Percentiles rank a stretch among this genome's conserved stretches.
Evolutionary conservation across 768 basidiomycete species (phyloP).

Genomic region (Gymnopilus dilepis): DNA sequence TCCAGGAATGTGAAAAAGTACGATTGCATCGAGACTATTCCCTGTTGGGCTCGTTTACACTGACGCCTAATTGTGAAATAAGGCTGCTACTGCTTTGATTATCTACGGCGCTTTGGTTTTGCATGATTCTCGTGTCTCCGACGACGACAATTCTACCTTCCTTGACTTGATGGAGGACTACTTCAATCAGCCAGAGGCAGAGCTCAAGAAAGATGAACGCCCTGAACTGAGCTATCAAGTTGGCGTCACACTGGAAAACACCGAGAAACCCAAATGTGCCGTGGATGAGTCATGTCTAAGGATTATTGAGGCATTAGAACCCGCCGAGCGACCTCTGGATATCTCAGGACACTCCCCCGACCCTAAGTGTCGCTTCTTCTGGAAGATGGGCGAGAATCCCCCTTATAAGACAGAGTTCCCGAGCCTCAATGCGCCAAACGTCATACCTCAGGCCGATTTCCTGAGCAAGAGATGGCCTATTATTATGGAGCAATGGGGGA

Average conservation of each 20-base stretch:
- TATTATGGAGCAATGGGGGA: conserved; percentile 87
- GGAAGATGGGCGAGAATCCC: conserved; percentile 77
- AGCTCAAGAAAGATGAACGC: conserved; percentile 76
- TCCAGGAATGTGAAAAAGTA: conserved; percentile 70
- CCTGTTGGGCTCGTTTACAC: background rate
- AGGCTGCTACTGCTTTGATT: conserved; percentile 86
- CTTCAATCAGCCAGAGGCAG: conserved; percentile 72
- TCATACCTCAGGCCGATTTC: conserved; percentile 67
- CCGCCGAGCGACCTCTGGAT: conserved; percentile 84
- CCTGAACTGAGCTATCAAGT: conserved; percentile 91
- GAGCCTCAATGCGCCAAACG: conserved; percentile 78
- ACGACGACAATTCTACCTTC: conserved; percentile 81
- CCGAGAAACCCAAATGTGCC: conserved; percentile 89
- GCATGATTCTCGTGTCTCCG: conserved; percentile 83
- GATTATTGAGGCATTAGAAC: conserved; percentile 79
- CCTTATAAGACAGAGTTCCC: conserved; percentile 84
- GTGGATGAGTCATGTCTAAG: conserved; percentile 81
- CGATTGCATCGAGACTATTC: background rate
- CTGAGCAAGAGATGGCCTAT: conserved; percentile 70
- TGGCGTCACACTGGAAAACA: conserved; percentile 95
- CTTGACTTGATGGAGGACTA: conserved; percentile 94
- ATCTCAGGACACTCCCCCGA: conserved; percentile 81
- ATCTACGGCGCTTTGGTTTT: conserved; percentile 87
- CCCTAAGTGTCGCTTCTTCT: conserved; percentile 95
- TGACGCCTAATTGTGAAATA: conserved; percentile 4